Evolutionary conservation across 2,329 filamentous ascomycete species (phyloP).

Genomic region (Fusarium cyanostomum): DNA sequence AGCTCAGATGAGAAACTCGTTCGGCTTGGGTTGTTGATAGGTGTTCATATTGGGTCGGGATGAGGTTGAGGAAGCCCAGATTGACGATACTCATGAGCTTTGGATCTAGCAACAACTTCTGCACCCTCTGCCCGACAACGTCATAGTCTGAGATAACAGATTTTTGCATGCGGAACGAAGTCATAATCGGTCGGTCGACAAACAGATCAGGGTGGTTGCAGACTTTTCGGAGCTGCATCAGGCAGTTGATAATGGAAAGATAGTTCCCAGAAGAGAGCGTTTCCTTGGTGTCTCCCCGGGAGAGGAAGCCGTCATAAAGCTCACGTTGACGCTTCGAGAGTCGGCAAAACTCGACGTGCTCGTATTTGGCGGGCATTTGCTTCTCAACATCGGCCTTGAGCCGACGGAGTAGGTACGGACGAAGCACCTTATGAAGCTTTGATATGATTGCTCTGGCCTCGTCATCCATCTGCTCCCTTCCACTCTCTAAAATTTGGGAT

Average conservation of each 20-base stretch:
- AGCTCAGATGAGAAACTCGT: conserved; percentile 72
- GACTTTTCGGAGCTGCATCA: conserved; percentile 97
- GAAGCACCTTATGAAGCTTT: conserved; percentile 92
- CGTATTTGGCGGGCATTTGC: conserved; percentile 98
- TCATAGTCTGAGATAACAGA: conserved; percentile 81
- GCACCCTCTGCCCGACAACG: conserved; percentile 75
- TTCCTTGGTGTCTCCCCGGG: conserved; percentile 85
- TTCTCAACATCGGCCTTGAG: conserved; percentile 98
- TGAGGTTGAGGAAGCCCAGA: conserved; percentile 80
- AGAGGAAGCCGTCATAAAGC: conserved; percentile 95
- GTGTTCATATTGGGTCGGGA: conserved; percentile 75
- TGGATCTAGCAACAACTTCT: conserved; percentile 69
- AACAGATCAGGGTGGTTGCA: conserved; percentile 99
- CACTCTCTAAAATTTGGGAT: conserved; percentile 94
- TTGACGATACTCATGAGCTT: conserved; percentile 72
- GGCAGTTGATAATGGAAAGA: conserved; percentile 95
- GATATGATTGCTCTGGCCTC: conserved; percentile 91
- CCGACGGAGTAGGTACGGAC: conserved; percentile 89
- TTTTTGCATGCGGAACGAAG: conserved; percentile 89
- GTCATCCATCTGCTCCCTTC: conserved; percentile 91
- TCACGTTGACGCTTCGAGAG: conserved; percentile 95
- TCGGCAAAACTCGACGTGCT: conserved; percentile 95
- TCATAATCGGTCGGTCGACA: conserved; percentile 94
- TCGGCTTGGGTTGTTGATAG: conserved; percentile 65
- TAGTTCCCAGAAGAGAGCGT: conserved; percentile 94